phyloP scores from a whole-genome alignment of 257 asterid species.

The Solanum clarkiae region DNA sequence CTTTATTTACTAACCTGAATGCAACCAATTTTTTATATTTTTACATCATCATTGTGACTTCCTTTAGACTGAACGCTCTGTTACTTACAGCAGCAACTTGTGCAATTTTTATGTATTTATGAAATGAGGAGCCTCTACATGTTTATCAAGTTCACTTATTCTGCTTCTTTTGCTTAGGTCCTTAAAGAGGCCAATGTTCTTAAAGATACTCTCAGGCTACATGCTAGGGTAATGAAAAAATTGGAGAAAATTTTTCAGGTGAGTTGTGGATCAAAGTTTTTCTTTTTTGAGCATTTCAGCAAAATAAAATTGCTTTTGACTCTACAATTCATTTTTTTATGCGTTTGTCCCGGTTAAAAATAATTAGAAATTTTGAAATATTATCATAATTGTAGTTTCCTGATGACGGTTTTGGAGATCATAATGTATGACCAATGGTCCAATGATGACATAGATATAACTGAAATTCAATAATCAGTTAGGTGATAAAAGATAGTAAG shows the following conservation, averaged over 20 bases:
- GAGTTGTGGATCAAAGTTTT: not conserved
- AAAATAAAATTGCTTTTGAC: not conserved
- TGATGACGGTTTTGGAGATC: not conserved
- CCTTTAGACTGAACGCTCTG: not conserved
- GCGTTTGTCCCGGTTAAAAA: too few species aligned
- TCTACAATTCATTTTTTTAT: not conserved
- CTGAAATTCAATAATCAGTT: not conserved
- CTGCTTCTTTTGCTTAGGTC: constrained; percentile 29
- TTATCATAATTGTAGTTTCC: not conserved
- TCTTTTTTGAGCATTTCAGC: not conserved
- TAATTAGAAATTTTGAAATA: not conserved
- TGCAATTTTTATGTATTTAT: not conserved
- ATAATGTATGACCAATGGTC: not conserved
- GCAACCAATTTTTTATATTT: not conserved
- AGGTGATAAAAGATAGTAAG: not conserved
- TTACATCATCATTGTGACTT: not conserved
- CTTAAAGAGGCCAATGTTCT: constrained; percentile 53
- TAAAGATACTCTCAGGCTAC: constrained; percentile 46
- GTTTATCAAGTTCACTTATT: not conserved
- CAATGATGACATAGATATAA: not conserved
- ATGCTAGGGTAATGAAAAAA: constrained; percentile 59
- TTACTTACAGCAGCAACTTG: not conserved
- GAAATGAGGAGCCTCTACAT: not conserved
- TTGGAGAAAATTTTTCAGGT: constrained; percentile 72
- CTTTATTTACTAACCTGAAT: not conserved